Evolutionary conservation across 352 stramenopile species (phyloP).

Genomic region (Elongisporangium undulatum): DNA sequence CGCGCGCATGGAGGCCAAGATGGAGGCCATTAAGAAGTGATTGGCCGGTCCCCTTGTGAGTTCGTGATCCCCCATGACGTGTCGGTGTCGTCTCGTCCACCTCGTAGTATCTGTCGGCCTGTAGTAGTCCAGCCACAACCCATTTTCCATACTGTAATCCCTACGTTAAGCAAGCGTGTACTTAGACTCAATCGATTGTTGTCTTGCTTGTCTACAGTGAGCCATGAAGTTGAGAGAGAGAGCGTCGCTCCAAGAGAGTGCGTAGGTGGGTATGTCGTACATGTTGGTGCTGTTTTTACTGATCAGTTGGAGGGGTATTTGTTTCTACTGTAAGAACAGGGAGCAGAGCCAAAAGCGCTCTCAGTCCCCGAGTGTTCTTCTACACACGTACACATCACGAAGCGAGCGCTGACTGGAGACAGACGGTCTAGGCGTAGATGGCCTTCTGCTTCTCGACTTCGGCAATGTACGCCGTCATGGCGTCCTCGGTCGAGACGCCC

Average conservation of each 20-base stretch:
- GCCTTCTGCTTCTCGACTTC: conserved; percentile 83
- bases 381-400: background rate
- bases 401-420: background rate
- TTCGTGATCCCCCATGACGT: background rate
- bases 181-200: background rate
- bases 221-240: too few species aligned
- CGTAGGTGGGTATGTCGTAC: background rate
- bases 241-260: too few species aligned
- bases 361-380: background rate
- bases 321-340: background rate
- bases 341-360: background rate
- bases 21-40: conserved; percentile 35
- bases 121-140: background rate
- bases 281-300: background rate
- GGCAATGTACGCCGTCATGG: conserved; percentile 86
- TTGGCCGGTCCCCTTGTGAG: too few species aligned
- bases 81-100: background rate
- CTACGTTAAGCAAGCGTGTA: background rate
- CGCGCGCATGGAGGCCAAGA: conserved; percentile 74
- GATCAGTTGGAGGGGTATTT: background rate
- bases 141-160: background rate
- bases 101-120: background rate
- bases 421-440: conserved; percentile 57
- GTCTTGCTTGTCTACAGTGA: background rate
- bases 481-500: conserved; percentile 75